phyloP scores from a whole-genome alignment of 345 rosid species.

The Turritis glabra region DNA sequence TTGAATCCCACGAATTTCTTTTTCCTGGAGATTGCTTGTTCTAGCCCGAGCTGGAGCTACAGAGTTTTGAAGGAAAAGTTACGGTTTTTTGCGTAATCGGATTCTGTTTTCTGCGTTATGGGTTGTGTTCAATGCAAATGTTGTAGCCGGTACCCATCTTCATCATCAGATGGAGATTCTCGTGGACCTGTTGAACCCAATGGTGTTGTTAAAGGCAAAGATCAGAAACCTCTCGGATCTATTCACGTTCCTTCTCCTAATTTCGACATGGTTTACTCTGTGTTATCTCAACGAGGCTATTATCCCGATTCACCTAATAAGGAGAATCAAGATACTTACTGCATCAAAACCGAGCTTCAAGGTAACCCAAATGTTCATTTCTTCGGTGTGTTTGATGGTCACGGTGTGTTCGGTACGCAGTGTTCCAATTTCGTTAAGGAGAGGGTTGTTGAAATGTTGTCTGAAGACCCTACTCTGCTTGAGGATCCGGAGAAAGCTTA shows the following conservation, averaged over 20 bases:
- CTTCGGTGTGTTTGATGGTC: slow-evolving; percentile 96
- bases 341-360: slow-evolving; percentile 66
- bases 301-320: slow-evolving; percentile 80
- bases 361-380: slow-evolving; percentile 89
- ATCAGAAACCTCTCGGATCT: slow-evolving; percentile 60
- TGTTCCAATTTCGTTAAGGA: slow-evolving; percentile 83
- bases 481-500: slow-evolving; percentile 79
- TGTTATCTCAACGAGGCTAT: slow-evolving; percentile 76
- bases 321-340: slow-evolving; percentile 86
- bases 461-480: slow-evolving; percentile 56
- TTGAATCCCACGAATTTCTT: slow-evolving; percentile 23
- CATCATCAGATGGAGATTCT: slow-evolving; percentile 62
- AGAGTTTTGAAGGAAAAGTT: slow-evolving; percentile 25
- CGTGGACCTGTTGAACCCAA: slow-evolving; percentile 33
- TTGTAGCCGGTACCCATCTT: slow-evolving; percentile 61
- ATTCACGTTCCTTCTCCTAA: slow-evolving; percentile 66
- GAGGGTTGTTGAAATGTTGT: slow-evolving; percentile 64
- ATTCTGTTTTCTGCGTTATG: slow-evolving; percentile 43
- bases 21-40: slow-evolving; percentile 26
- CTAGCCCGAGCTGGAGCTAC: background rate
- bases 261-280: slow-evolving; percentile 72
- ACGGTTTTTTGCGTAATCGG: background rate
- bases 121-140: slow-evolving; percentile 94
- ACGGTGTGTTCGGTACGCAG: slow-evolving; percentile 73
- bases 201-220: slow-evolving; percentile 39